Evolutionary conservation across 2,329 filamentous ascomycete species (phyloP), one percentile per base, ranked within the genome.

Genomic region (Grosmannia serpens): DNA sequence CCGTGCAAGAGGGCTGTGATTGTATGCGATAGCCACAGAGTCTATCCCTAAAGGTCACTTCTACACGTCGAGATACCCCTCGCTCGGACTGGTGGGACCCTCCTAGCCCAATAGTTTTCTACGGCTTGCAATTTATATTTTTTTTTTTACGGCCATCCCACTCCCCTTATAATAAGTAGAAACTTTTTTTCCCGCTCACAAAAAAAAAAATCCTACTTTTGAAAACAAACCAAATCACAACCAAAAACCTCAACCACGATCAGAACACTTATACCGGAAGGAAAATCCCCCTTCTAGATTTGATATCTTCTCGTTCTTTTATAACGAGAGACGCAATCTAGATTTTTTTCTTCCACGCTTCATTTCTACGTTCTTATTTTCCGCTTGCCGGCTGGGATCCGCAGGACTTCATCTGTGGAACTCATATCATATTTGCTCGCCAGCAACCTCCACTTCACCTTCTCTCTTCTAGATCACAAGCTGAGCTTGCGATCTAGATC

Each of bases 401-500:
- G 66, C 68, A 67, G 66, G 66, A 63, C 65, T 67, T 60, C 63
- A 20, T 59, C 65, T 67, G 67, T 66, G 74, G 71, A 35, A 27
- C 53, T 22, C 17, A 4, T 26, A 66, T 68, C 72, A 69, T 65
- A 61, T 62, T 62, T 63, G 63, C 51, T 61, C 54, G 71, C 71
- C 72, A 70, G 70, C 70, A 71, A 70, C 70, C 70, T 71, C 68
- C 69, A 68, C 64, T 61, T 61, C 51, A 38, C 44, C 62, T 49
- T 53, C 22, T 57, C 71, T 71, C 13, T 38, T 77, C 79, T 84
- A 84, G 86, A 81, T 90, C 83, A 80, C 83, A 87, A 85, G 81
- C 85, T 77, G 78, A 55, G 87, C 85, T 87, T 89, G 88, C 84
- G 86, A 82, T 85, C 82, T 83, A 79, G 80, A 79, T 71, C 81